Evolutionary conservation across 139 green algal genomes (phyloP), one percentile per base, ranked within the genome.

Genomic region (Spirogloea muscicola): DNA sequence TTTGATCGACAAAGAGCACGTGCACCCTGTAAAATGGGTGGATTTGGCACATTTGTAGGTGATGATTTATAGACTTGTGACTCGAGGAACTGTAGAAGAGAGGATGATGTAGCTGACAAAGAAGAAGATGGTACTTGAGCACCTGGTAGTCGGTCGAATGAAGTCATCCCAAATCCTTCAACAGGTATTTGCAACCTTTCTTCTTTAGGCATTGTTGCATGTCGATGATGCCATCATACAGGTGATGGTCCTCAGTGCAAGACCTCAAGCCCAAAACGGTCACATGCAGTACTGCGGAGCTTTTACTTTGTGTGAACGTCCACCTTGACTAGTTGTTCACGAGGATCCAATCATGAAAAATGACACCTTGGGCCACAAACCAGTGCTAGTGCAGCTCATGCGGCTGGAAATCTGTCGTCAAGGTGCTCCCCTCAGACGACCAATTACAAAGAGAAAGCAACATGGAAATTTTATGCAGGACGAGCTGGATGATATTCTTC

Each of bases 111-210:
- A 94, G 84, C 62, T 76, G 1, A 86, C 82, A 49, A 91, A 92
- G 79, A 80, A 81, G 48, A 96, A 96, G 86, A 77, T 95, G 81
- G 72, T 95, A 27, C 74, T 96, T 66, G 89, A 96, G 80, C 88
- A 95, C 52, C 63, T 96, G 78, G 90, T 96, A 38, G 87, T 95
- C 31, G 46, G 58, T 1, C 60, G 52, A 40, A 84, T 83, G 49
- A 82, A 70, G 13, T 39, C 29, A 0, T 49, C 65, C 31, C 57
- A 65, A 18, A 72, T 70, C 80, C 57, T 71, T 91, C 18, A 89
- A 89, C 41, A 59, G 9, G 6, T 74, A 4, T 7, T 7, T 5
- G 46, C 21, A 31, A 21, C 46, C 21, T 21, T 31, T 55, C 46
- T 55, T 55, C 46, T 31, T 31, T 21, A 21, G 21, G 21, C 46